Evolutionary conservation across 2,329 filamentous ascomycete genomes (phyloP).

Genomic region (Aspergillus bombycis): DNA sequence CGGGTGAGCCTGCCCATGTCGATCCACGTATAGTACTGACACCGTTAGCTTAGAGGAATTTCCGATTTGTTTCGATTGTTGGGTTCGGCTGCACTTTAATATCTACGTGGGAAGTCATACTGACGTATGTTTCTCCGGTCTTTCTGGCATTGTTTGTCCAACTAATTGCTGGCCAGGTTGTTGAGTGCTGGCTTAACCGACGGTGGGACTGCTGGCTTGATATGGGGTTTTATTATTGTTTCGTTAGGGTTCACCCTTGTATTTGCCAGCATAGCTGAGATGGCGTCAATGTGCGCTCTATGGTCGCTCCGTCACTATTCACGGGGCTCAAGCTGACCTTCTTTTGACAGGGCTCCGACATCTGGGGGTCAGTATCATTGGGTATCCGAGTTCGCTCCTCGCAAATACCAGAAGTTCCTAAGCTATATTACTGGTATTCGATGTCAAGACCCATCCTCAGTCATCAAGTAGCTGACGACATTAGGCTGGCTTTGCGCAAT

Average conservation of each 20-base stretch:
- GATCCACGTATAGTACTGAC: background rate
- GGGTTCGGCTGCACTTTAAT: constrained; percentile 50
- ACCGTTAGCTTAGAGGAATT: constrained; percentile 41
- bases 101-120: constrained; percentile 48
- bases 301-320: background rate
- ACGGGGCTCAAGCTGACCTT: background rate
- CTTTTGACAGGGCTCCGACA: constrained; percentile 41
- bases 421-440: constrained; percentile 49
- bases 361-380: constrained; percentile 47
- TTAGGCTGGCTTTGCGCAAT: constrained; percentile 49
- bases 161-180: constrained; percentile 28
- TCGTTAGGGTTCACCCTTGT: constrained; percentile 37
- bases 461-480: background rate
- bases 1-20: constrained; percentile 31
- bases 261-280: constrained; percentile 45
- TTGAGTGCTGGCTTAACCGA: constrained; percentile 36
- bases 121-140: constrained; percentile 35
- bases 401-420: constrained; percentile 43
- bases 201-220: constrained; percentile 42
- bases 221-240: constrained; percentile 41
- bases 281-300: constrained; percentile 46
- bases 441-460: background rate
- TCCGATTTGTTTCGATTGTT: constrained; percentile 49
- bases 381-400: constrained; percentile 51
- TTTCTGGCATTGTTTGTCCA: constrained; percentile 4